Conservation (phyloP, 805 yeast genomes). For the Barnettozyma salicaria region DNA sequence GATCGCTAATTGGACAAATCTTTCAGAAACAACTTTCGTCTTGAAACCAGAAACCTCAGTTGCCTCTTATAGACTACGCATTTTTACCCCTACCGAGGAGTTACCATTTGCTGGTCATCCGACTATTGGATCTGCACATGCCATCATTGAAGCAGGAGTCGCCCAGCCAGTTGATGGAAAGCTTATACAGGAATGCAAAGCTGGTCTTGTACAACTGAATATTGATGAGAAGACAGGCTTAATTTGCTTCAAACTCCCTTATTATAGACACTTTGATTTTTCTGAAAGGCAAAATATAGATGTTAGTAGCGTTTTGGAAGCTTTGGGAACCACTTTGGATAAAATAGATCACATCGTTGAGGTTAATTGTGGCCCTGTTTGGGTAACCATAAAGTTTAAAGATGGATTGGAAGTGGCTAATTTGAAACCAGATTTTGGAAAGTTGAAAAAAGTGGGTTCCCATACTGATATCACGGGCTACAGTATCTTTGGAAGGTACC, state of each 20-base stretch:
- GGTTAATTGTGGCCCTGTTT: constrained; percentile 41
- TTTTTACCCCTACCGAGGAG: constrained; percentile 42
- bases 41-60: constrained; percentile 29
- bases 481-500: constrained; percentile 34
- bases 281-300: constrained; percentile 13
- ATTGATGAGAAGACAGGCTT: constrained; percentile 17
- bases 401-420: constrained; percentile 30
- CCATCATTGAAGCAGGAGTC: constrained; percentile 35
- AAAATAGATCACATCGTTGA: constrained; percentile 9
- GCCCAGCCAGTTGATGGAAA: constrained; percentile 23
- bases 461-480: constrained; percentile 30
- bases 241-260: constrained; percentile 28
- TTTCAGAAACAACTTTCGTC: constrained; percentile 53
- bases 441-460: constrained; percentile 19
- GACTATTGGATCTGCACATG: constrained; percentile 46
- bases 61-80: constrained; percentile 45
- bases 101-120: constrained; percentile 65
- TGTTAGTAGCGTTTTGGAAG: constrained; percentile 4
- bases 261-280: too few relatives aligned
- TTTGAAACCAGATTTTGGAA: constrained; percentile 29
- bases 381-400: constrained; percentile 36
- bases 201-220: constrained; percentile 36
- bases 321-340: constrained; percentile 1
- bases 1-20: constrained; percentile 54
- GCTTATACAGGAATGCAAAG: constrained; percentile 39